phyloP scores from a whole-genome alignment of 2,329 filamentous ascomycete genomes.

The Didymella exigua region DNA sequence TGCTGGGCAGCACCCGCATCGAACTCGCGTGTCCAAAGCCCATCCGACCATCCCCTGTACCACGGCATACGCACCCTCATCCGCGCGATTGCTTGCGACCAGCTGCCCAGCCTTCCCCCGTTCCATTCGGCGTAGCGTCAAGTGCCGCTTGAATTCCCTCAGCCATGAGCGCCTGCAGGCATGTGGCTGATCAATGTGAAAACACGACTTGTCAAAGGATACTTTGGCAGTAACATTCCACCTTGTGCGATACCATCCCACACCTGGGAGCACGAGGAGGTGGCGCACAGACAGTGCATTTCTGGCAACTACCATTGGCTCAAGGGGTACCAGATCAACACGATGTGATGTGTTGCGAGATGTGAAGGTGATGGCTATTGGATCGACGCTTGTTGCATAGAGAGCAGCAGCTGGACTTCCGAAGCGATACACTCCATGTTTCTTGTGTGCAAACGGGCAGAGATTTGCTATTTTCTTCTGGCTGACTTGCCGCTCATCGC shows the following conservation, averaged over 20 bases:
- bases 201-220: not conserved
- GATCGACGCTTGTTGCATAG: constrained; percentile 17
- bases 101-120: too few relatives aligned
- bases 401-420: constrained; percentile 14
- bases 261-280: constrained; percentile 15
- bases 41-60: not conserved
- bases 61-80: not conserved
- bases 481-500: constrained; percentile 1
- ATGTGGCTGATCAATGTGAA: constrained; percentile 1
- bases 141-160: too few relatives aligned
- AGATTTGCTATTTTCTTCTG: constrained; percentile 19
- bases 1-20: not conserved
- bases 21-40: not conserved
- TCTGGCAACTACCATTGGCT: not conserved
- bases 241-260: constrained; percentile 12
- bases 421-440: constrained; percentile 26
- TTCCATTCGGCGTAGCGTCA: too few relatives aligned
- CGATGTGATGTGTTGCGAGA: not conserved
- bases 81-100: not conserved
- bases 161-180: not conserved
- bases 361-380: not conserved
- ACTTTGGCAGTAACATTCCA: not conserved
- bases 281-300: not conserved
- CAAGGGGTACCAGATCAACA: constrained; percentile 1
- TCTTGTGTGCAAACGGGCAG: constrained; percentile 13